A percentile compares a stretch with the other conserved stretches of the same genome.
Conservation (phyloP, 495 filamentous ascomycete genomes). For the Daldinia vernicosa region DNA sequence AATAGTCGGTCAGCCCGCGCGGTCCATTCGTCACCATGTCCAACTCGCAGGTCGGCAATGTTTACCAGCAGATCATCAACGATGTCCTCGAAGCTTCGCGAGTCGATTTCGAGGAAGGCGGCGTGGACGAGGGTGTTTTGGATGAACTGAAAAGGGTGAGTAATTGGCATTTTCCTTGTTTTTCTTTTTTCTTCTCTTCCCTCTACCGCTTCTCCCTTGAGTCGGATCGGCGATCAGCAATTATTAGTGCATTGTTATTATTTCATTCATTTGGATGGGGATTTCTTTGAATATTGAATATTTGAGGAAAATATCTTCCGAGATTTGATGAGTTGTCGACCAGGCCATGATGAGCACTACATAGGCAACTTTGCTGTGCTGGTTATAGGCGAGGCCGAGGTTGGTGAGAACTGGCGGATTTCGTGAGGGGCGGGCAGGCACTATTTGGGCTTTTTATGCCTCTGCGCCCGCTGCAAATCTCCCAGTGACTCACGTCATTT, state of each 20-base stretch:
- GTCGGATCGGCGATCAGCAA: conserved; percentile 10
- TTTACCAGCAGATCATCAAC: conserved; percentile 90
- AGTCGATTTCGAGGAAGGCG: conserved; percentile 96
- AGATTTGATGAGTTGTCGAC: conserved; percentile 13
- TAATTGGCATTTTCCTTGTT: conserved; percentile 32
- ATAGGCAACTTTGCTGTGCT: conserved; percentile 5
- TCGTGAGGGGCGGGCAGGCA: conserved; percentile 58
- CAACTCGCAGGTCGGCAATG: conserved; percentile 67
- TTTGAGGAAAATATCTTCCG: neutral
- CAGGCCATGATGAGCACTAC: neutral
- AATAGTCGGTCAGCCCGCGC: conserved; percentile 1
- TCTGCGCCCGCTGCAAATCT: conserved; percentile 35
- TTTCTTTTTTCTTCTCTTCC: conserved; percentile 28
- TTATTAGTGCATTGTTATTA: conserved; percentile 6
- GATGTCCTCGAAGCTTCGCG: conserved; percentile 88
- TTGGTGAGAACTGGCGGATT: conserved; percentile 56
- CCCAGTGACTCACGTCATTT: conserved; percentile 44
- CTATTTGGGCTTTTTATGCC: conserved; percentile 67
- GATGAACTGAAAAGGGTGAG: conserved; percentile 85
- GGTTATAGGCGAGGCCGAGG: conserved; percentile 37
- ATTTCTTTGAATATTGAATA: conserved; percentile 8
- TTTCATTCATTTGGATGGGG: neutral
- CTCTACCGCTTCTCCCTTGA: conserved; percentile 34
- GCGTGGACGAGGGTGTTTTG: conserved; percentile 85
- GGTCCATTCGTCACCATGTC: conserved; percentile 55